phyloP scores from a whole-genome alignment of 495 filamentous ascomycete genomes.

The Talaromyces ruber region DNA sequence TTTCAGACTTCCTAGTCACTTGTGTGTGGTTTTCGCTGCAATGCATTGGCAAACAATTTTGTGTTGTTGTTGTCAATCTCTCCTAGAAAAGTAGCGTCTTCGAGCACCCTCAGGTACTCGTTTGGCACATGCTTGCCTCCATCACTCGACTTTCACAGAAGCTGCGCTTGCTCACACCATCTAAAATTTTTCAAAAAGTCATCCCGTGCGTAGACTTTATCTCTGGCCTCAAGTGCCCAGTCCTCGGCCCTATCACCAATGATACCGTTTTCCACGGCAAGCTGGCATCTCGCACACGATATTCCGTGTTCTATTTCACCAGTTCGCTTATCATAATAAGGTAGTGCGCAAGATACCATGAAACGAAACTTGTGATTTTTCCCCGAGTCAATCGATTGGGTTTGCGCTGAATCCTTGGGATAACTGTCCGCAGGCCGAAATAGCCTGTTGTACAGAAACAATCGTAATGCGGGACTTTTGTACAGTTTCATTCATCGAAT shows the following conservation, averaged over 20 bases:
- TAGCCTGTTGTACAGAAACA: constrained; percentile 24
- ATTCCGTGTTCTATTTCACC: constrained; percentile 23
- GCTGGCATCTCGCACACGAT: constrained; percentile 32
- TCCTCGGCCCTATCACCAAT: constrained; percentile 15
- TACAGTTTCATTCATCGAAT: constrained; percentile 19
- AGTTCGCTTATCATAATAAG: constrained; percentile 28
- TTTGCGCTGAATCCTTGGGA: constrained; percentile 8
- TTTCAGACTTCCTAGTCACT: no score
- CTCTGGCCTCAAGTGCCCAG: constrained; percentile 20
- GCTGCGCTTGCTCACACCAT: constrained; percentile 36
- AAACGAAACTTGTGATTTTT: constrained; percentile 23
- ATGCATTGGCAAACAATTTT: no score
- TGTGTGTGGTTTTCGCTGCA: no score
- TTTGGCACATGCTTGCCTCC: constrained; percentile 21
- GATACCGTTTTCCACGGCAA: constrained; percentile 25
- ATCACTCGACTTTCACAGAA: constrained; percentile 19
- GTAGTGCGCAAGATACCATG: constrained; percentile 28
- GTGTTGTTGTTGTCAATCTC: constrained; percentile 15
- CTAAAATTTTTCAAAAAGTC: constrained; percentile 28
- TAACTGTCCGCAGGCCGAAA: constrained; percentile 13
- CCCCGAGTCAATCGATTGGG: constrained; percentile 11
- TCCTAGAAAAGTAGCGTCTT: constrained; percentile 16
- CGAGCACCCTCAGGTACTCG: constrained; percentile 15
- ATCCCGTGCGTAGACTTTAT: constrained; percentile 15
- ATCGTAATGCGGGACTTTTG: constrained; percentile 20